Evolutionary conservation across 1,139 yeast species (phyloP).

Genomic region (Taphrina pruni): DNA sequence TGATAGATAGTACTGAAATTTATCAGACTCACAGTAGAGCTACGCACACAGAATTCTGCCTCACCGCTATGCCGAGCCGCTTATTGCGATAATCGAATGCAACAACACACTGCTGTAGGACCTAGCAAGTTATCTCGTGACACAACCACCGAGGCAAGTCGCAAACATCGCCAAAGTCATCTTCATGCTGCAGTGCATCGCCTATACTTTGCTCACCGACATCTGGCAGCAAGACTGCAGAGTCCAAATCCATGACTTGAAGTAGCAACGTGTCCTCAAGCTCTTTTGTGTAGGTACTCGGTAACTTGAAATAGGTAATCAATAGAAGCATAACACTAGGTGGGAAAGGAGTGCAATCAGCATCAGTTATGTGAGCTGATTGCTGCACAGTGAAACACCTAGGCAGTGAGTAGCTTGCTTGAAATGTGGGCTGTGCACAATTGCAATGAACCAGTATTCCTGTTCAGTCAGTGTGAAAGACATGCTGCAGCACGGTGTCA

Average conservation of each 20-base stretch:
- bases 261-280: too few relatives aligned
- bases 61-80: conserved; percentile 42
- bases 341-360: too few relatives aligned
- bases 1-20: conserved; percentile 19
- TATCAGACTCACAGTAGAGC: conserved; percentile 32
- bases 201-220: neutral
- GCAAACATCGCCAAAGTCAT: conserved; percentile 33
- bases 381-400: too few relatives aligned
- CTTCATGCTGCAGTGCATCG: neutral
- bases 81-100: conserved; percentile 43
- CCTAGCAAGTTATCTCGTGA: neutral
- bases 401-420: too few relatives aligned
- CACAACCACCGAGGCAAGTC: neutral
- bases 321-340: too few relatives aligned
- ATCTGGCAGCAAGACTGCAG: neutral
- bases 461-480: neutral
- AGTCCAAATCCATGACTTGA: too few relatives aligned
- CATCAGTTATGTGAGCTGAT: too few relatives aligned
- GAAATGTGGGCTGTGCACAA: too few relatives aligned
- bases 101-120: conserved; percentile 29
- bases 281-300: too few relatives aligned
- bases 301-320: too few relatives aligned
- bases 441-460: neutral
- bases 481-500: neutral
- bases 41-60: conserved; percentile 34